A percentile compares a stretch with the other conserved stretches of the same genome.
phyloP scores from a whole-genome alignment of 1,139 yeast genomes.

The Geotrichum restrictum region DNA sequence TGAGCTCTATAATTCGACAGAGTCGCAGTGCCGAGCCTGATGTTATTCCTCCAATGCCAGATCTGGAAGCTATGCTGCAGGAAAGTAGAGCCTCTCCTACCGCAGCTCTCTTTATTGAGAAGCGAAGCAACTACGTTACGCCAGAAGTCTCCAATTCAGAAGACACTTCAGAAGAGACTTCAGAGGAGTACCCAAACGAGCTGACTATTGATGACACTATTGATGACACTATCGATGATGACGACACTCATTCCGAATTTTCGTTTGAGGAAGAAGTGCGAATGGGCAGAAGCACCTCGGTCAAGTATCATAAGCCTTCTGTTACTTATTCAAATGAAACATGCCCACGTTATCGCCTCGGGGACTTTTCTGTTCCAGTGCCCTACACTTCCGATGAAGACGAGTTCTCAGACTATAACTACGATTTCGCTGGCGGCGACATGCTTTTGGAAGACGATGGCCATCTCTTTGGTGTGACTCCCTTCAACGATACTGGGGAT shows the following conservation, averaged over 20 bases:
- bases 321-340: neutral
- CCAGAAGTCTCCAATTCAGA: neutral
- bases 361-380: neutral
- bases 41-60: conserved; percentile 5
- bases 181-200: neutral
- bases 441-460: conserved; percentile 13
- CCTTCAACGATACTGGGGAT: neutral
- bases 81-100: conserved; percentile 22
- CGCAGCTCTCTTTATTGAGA: conserved; percentile 16
- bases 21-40: conserved; percentile 5
- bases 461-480: conserved; percentile 12
- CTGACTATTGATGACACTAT: neutral
- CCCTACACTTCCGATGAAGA: neutral
- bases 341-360: neutral
- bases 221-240: too few relatives aligned
- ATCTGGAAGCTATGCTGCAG: neutral
- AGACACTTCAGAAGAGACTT: neutral
- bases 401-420: conserved; percentile 11
- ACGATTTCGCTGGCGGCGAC: conserved; percentile 7
- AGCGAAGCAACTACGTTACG: neutral
- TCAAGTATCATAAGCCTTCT: conserved; percentile 18
- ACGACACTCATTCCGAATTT: conserved; percentile 19
- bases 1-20: conserved; percentile 17
- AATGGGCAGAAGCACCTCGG: conserved; percentile 21
- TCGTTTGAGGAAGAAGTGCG: conserved; percentile 22